phyloP scores from a whole-genome alignment of 1,139 yeast species.

The Pichia cactophila region DNA sequence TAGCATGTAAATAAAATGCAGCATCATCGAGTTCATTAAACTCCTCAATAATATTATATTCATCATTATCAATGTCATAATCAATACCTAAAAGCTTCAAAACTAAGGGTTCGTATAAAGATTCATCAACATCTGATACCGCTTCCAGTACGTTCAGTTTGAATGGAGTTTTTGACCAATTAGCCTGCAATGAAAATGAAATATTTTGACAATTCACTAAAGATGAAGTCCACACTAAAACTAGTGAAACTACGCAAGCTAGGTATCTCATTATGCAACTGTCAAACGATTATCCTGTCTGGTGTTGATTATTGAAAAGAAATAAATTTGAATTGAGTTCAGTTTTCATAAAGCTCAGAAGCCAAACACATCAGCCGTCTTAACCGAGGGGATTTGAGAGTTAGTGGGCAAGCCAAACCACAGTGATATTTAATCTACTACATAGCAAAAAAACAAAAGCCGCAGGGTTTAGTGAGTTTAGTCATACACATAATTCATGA shows the following conservation, averaged over 20 bases:
- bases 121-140: slow-evolving; percentile 21
- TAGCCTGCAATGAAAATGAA: slow-evolving; percentile 21
- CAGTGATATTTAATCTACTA: no score
- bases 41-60: slow-evolving; percentile 24
- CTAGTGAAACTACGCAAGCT: background rate
- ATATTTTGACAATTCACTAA: background rate
- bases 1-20: slow-evolving; percentile 33
- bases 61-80: slow-evolving; percentile 23
- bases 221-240: background rate
- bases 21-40: slow-evolving; percentile 31
- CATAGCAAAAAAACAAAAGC: no score
- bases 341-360: no score
- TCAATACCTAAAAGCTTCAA: slow-evolving; percentile 32
- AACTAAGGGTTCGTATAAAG: slow-evolving; percentile 43
- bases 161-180: slow-evolving; percentile 28
- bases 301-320: no score
- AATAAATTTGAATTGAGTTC: no score
- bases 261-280: no score
- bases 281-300: no score
- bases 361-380: background rate
- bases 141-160: slow-evolving; percentile 25
- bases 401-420: background rate
- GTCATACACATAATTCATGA: no score
- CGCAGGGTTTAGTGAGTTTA: no score
- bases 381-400: background rate